Percentiles rank a stretch among this genome's conserved stretches.
These are phyloP conservation scores for Acarospora socialis DNA, from an alignment of 2,329 filamentous ascomycete species.

Conservation along the genomic window DNA sequence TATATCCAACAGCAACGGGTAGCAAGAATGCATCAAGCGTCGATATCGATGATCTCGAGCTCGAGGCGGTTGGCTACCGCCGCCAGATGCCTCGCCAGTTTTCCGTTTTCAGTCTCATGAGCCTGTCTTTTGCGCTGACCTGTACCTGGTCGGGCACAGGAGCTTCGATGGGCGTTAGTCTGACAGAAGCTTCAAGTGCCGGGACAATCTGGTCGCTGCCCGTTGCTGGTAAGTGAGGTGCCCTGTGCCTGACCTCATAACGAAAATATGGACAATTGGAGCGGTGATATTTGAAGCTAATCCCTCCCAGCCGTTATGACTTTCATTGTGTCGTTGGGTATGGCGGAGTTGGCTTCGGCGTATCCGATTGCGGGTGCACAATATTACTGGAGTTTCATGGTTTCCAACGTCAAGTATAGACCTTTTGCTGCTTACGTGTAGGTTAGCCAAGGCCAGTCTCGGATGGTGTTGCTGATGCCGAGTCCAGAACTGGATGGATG, in stretches of 20 bases:
- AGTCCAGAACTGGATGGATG: not conserved
- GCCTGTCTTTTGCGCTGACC: constrained; percentile 20
- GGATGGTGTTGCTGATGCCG: too few species aligned
- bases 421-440: not conserved
- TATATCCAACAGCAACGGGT: too few species aligned
- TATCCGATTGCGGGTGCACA: not conserved
- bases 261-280: not conserved
- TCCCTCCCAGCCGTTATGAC: constrained; percentile 15
- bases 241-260: too few species aligned
- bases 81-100: constrained; percentile 22
- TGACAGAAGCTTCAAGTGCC: constrained; percentile 17
- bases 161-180: constrained; percentile 18
- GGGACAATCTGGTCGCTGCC: constrained; percentile 19
- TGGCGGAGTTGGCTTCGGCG: not conserved
- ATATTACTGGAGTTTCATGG: constrained; percentile 1
- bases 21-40: not conserved
- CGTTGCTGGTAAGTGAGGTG: constrained; percentile 13
- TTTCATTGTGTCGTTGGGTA: constrained; percentile 13
- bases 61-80: constrained; percentile 20
- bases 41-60: constrained; percentile 17
- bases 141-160: constrained; percentile 22
- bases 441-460: too few species aligned
- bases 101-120: constrained; percentile 17
- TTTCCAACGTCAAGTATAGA: not conserved
- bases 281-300: not conserved